Evolutionary conservation across 306 rosid species (phyloP).

Genomic region (Carpinus fangiana): DNA sequence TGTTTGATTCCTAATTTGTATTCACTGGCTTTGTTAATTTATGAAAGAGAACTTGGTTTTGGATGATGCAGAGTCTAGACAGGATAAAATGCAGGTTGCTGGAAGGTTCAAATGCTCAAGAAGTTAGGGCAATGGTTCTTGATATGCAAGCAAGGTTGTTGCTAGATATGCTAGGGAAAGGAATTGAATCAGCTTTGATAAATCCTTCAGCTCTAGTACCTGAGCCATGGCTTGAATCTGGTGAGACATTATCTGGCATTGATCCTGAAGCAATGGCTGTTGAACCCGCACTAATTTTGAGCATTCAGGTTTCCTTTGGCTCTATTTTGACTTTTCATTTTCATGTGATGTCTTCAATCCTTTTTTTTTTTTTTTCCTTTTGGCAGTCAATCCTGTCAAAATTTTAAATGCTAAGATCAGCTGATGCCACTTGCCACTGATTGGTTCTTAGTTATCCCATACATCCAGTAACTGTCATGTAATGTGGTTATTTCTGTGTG

Average conservation of each 20-base stretch:
- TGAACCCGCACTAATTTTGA: conserved; percentile 77
- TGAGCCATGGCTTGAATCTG: conserved; percentile 86
- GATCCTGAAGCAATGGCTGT: conserved; percentile 93
- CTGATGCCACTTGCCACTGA: neutral
- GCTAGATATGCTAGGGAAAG: conserved; percentile 98
- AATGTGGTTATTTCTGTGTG: neutral
- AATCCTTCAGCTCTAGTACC: conserved; percentile 85
- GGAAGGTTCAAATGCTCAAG: conserved; percentile 97
- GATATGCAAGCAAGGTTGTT: conserved; percentile 99
- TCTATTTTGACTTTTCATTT: conserved; percentile 10
- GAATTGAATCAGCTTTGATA: conserved; percentile 92
- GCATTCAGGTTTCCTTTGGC: conserved; percentile 66
- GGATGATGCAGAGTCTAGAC: conserved; percentile 86
- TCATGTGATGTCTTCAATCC: neutral
- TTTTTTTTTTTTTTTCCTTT: neutral
- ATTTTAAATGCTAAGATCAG: neutral
- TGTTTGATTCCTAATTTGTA: conserved; percentile 5
- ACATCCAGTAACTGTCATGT: neutral
- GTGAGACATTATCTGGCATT: conserved; percentile 71
- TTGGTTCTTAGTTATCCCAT: neutral
- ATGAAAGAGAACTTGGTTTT: conserved; percentile 15
- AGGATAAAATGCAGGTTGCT: conserved; percentile 94
- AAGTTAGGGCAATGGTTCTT: conserved; percentile 99
- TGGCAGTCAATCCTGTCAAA: neutral
- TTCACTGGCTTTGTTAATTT: conserved; percentile 11